Evolutionary conservation across 805 yeast species (phyloP).

Genomic region (Pichia rugopelliculosa): DNA sequence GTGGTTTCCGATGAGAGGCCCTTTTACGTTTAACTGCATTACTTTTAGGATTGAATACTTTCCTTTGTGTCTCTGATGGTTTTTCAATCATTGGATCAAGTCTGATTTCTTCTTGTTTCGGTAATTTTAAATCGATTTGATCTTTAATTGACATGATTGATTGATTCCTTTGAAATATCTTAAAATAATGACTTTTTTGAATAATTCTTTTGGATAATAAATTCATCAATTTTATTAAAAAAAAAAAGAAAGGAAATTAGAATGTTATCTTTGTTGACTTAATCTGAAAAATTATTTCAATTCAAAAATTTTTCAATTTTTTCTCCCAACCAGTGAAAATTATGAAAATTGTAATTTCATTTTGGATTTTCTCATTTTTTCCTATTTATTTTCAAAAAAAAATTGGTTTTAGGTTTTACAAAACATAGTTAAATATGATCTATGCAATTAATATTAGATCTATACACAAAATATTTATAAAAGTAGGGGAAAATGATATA

Average conservation of each 20-base stretch:
- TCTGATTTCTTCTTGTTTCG: conserved; percentile 3
- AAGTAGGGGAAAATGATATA: not conserved
- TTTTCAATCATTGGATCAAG: not conserved
- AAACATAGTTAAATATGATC: no score
- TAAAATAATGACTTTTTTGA: not conserved
- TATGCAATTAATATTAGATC: not conserved
- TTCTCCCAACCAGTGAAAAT: not conserved
- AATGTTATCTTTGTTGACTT: no score
- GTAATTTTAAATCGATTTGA: not conserved
- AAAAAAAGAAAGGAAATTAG: no score
- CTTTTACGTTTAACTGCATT: conserved; percentile 24
- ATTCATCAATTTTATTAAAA: not conserved
- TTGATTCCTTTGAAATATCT: not conserved
- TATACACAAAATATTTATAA: not conserved
- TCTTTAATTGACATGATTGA: not conserved
- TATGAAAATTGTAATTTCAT: not conserved
- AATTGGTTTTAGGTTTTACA: no score
- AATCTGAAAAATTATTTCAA: not conserved
- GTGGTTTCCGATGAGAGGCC: conserved; percentile 51
- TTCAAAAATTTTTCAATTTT: not conserved
- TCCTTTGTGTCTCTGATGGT: not conserved
- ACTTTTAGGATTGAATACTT: conserved; percentile 3
- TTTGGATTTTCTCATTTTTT: not conserved
- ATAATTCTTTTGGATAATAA: not conserved
- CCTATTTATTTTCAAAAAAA: not conserved